Evolutionary conservation across 129 eudicot species (phyloP), one percentile per base, ranked within the genome.

Genomic region (Helichrysum umbraculigerum): DNA sequence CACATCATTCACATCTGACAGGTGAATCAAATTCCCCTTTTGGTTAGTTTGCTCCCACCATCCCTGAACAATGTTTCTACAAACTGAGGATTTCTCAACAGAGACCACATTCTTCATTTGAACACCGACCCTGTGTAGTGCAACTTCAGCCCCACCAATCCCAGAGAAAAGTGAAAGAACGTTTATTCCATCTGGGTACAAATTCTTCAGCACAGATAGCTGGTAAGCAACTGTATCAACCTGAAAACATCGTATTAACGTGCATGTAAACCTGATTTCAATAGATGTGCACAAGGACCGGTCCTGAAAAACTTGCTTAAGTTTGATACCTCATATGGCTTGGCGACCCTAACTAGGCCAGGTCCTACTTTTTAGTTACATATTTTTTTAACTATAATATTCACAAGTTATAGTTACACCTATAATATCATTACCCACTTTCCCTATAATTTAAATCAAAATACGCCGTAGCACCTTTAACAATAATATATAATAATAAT

Each of bases 211-310:
- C 0, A 80, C 87, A 0, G 83, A 86, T 1, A 86, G 72, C 63
- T 83, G 90, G 58, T 86, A 80, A 30, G 80, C 90, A 52, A 86
- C 83, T 1, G 85, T 86, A 64, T 86, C 85, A 14, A 80, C 76
- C 72, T 67, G 51, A 35, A 37, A 32, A 33, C 37, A 32, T 17
- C 10, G 54, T 7, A 33, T 65, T 65, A 32, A 17, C 6, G 37
- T 17, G 12, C 30, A 25, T 25, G 70, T 33, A 30, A 65, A 65
- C 17, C 70, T 20, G 35, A 21, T 11, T 10, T 41, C 47, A 41
- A 10, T 9, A 41, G 47, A 41, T 10, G 47, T 59, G 65, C 16
- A 59, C 65, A 59, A 59, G 1, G 32, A 9, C 33, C 7, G 16
- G 16, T 59, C 65, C 12, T 41, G 47, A 41, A 41, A 41, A 41